Base-by-base conservation (phyloP, 2,329 filamentous ascomycete species). In the Ophiocordyceps camponoti-leonardi region DNA sequence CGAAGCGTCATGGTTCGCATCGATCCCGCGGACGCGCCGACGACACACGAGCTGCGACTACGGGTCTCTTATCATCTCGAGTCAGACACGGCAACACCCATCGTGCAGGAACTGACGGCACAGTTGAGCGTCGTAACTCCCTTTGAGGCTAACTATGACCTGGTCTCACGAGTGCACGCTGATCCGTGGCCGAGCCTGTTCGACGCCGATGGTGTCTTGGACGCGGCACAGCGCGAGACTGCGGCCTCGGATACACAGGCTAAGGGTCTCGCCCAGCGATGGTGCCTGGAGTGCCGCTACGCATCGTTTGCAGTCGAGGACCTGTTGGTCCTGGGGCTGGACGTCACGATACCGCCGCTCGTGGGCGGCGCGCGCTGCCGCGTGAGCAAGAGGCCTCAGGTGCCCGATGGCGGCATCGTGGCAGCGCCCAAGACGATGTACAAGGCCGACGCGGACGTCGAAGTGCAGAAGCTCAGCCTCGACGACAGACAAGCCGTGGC, bases 121-220 rank as follows among this genome's bases (percentile, higher is more conserved):
- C 79, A 81, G 45, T 61, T 96, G 6, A 74, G 78, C 35, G 73
- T 95, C 46, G 77, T 86, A 45, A 81, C 79, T 44, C 86, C 90
- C 0, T 96, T 98, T 54, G 87, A 94, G 63, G 85, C 87, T 16
- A 92, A 84, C 55, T 95, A 94, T 60, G 86, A 93, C 50, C 77
- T 96, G 49, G 72, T 81, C 13, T 87, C 92, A 12, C 75, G 83
- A 11, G 68, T 94, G 4, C 83, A 95, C 59, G 62, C 73, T 0
- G 80, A 83, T 43, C 70, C 77, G 2, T 98, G 92, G 90, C 88
- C 92, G 1, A 87, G 81, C 58, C 79, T 93, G 54, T 98, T 96
- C 61, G 72, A 79, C 45, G 67, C 74, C 18, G 72, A 78, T 20
- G 65, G 65, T 14, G n/a, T 42, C 41, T 54, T 75, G 3, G 59